phyloP scores from a whole-genome alignment of 805 yeast genomes.

The Saccharomyces eubayanus region DNA sequence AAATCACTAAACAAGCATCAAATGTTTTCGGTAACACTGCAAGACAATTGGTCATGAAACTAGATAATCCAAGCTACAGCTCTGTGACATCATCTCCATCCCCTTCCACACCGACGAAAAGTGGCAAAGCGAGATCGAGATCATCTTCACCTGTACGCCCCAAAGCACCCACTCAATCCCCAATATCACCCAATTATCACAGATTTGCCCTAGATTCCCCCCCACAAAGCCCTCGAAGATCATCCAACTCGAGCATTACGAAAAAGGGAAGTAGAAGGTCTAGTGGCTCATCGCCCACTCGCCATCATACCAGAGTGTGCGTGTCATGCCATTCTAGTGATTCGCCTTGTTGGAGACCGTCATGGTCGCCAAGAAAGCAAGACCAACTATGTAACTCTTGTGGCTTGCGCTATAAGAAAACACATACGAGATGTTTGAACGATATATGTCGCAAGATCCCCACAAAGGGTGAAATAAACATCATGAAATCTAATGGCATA shows the following conservation, averaged over 20 bases:
- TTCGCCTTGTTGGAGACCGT: slow-evolving; percentile 98
- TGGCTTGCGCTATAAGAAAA: slow-evolving; percentile 89
- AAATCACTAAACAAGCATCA: slow-evolving; percentile 1
- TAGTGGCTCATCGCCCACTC: slow-evolving; percentile 4
- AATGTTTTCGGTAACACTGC: slow-evolving; percentile 5
- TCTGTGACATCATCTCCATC: slow-evolving; percentile 2
- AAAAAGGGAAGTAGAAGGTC: slow-evolving; percentile 8
- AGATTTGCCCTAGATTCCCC: slow-evolving; percentile 18
- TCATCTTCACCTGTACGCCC: slow-evolving; percentile 13
- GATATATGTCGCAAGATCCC: slow-evolving; percentile 77
- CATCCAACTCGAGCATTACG: slow-evolving; percentile 1
- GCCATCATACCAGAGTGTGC: slow-evolving; percentile 48
- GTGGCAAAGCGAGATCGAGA: slow-evolving; percentile 6
- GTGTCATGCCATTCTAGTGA: slow-evolving; percentile 85
- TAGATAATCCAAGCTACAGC: slow-evolving; percentile 6
- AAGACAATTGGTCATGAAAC: slow-evolving; percentile 12
- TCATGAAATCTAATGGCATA: slow-evolving; percentile 69
- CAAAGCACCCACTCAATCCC: slow-evolving; percentile 3
- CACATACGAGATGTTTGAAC: slow-evolving; percentile 82
- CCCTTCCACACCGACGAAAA: slow-evolving; percentile 2
- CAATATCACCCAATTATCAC: slow-evolving; percentile 14
- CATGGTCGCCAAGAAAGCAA: slow-evolving; percentile 72
- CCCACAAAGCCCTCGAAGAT: slow-evolving; percentile 2
- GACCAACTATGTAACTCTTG: slow-evolving; percentile 98
- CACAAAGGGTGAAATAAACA: slow-evolving; percentile 90